Base-by-base conservation (phyloP, 106 monocot species). In the Dioscorea zingiberensis region DNA sequence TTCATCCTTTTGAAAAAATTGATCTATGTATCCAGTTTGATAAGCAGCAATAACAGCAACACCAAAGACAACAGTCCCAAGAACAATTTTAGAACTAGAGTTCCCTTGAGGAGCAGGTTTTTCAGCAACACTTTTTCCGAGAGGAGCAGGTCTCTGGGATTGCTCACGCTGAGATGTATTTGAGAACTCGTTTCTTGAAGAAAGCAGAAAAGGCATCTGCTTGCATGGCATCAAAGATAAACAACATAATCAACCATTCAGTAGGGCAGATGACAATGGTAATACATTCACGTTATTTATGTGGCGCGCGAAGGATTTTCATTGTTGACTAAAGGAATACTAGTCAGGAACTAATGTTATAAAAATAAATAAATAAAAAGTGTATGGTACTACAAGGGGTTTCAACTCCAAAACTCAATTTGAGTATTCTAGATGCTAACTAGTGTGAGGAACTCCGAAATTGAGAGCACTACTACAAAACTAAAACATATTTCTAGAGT, bases 41-140 rank as follows among this genome's bases (percentile, higher is more conserved):
- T 89, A 79, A 57, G 85, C 81, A 65, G 67, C 78, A 27, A 79
- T 45, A 21, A 55, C 66, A 48, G 76, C 78, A 60, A 75, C 78
- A 44, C 81, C 88, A 60, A 78, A 60, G 38, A 81, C 25, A 51
- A 69, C 68, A 75, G 74, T 67, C 5, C 88, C 88, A 72, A 89
- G 64, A 15, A 76, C 55, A 59, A 88, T 18, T 60, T 78, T 81
- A 16, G 76, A 71, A 27, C 73, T 2, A 28, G 62, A 22, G 46
- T 62, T 79, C 58, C 73, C 72, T 55, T 74, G 72, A 30, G 25
- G 25, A 70, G 78, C 54, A 63, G 63, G 28, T 48, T 73, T 55
- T 71, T 71, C 55, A 57, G 70, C 27, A 63, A 74, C 54, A 70
- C 66, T 48, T 57, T 76, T 63, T 67, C 71, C 48, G 51, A 66